Evolutionary conservation across 306 rosid genomes (phyloP).

Genomic region (Ammopiptanthus mongolicus): DNA sequence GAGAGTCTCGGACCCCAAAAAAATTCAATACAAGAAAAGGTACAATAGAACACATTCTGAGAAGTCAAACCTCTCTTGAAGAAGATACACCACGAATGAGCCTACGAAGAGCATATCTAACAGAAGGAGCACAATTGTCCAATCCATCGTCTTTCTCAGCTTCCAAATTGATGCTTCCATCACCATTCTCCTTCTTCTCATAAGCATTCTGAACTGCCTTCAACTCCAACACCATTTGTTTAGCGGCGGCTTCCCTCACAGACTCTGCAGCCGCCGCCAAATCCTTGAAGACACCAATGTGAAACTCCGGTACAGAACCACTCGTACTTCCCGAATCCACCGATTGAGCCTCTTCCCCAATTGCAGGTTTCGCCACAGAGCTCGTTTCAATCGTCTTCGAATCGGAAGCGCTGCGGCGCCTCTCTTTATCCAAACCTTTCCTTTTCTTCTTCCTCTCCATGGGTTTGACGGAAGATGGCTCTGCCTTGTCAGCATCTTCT

Average conservation of each 20-base stretch:
- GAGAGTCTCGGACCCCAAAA: too few species aligned
- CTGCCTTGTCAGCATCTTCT: not conserved
- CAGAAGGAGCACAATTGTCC: constrained; percentile 90
- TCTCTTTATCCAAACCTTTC: constrained; percentile 57
- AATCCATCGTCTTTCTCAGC: constrained; percentile 93
- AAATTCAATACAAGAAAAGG: too few species aligned
- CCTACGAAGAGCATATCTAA: constrained; percentile 83
- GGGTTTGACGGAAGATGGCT: constrained; percentile 38
- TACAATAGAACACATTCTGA: not conserved
- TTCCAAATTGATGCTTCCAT: constrained; percentile 70
- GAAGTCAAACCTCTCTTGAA: constrained; percentile 62
- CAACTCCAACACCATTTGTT: constrained; percentile 66
- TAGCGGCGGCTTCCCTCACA: constrained; percentile 54
- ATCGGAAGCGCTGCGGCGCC: constrained; percentile 20
- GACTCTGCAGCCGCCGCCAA: constrained; percentile 49
- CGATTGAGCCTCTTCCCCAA: not conserved
- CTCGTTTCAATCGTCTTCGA: too few species aligned
- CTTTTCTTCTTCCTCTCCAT: constrained; percentile 81
- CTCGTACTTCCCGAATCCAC: constrained; percentile 21
- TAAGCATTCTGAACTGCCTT: constrained; percentile 70
- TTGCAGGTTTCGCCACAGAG: too few species aligned
- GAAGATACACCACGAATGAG: constrained; percentile 95
- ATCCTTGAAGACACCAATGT: constrained; percentile 89
- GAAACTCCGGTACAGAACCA: constrained; percentile 61
- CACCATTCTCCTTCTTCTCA: constrained; percentile 50